Percentiles rank a stretch among this genome's conserved stretches.
phyloP scores from a whole-genome alignment of 148 eudicot species.

The Gaultheria prostrata region DNA sequence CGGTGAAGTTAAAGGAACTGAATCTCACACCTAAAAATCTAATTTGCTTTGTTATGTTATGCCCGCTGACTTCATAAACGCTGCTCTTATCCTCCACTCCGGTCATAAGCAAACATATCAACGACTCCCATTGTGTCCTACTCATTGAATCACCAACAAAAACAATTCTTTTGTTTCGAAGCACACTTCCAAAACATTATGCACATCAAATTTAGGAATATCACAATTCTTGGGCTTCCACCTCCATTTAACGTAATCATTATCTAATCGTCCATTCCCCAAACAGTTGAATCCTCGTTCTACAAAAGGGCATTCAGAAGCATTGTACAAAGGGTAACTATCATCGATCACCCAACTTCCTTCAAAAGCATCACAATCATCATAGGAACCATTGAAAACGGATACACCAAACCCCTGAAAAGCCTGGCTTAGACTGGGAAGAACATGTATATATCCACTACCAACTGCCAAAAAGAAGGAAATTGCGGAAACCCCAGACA shows the following conservation, averaged over 20 bases:
- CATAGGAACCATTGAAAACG: slow-evolving; percentile 18
- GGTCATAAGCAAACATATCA: slow-evolving; percentile 86
- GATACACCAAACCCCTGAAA: slow-evolving; percentile 29
- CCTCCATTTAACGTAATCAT: slow-evolving; percentile 70
- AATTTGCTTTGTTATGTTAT: slow-evolving; percentile 61
- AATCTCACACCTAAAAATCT: slow-evolving; percentile 76
- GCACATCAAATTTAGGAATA: slow-evolving; percentile 56
- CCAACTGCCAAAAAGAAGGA: slow-evolving; percentile 37
- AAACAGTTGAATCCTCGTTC: slow-evolving; percentile 81
- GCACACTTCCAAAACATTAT: slow-evolving; percentile 38
- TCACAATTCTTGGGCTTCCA: slow-evolving; percentile 87
- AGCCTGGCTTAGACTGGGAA: slow-evolving; percentile 28
- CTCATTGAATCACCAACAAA: slow-evolving; percentile 96
- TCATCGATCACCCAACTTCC: slow-evolving; percentile 85
- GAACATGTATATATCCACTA: slow-evolving; percentile 44
- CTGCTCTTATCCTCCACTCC: slow-evolving; percentile 72
- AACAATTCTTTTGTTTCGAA: slow-evolving; percentile 72
- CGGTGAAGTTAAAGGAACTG: slow-evolving; percentile 55
- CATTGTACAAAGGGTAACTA: slow-evolving; percentile 69
- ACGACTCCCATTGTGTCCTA: slow-evolving; percentile 95
- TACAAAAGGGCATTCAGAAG: slow-evolving; percentile 79
- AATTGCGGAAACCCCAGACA: slow-evolving; percentile 41
- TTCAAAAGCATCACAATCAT: slow-evolving; percentile 69
- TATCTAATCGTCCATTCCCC: slow-evolving; percentile 71
- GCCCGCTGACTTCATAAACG: slow-evolving; percentile 80